These are phyloP conservation scores for Clathrus columnatus DNA, from an alignment of 768 basidiomycete species.

Conservation along the genomic window DNA sequence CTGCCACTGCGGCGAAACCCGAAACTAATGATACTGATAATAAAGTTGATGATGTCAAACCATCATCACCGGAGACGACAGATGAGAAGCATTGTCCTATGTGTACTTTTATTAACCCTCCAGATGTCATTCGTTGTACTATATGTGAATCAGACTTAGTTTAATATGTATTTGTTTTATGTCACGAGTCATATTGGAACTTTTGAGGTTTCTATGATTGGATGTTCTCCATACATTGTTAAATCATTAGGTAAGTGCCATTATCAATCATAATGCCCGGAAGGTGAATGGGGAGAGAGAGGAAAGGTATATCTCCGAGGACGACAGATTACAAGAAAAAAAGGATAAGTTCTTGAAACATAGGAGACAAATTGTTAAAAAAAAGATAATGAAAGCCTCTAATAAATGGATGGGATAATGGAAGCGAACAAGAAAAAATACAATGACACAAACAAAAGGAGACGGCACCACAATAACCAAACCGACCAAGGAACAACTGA, in stretches of 20 bases:
- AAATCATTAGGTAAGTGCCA: not conserved
- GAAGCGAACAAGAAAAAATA: not conserved
- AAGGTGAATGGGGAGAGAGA: not conserved
- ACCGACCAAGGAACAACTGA: not conserved
- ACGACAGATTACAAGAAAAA: constrained; percentile 1
- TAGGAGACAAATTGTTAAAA: not conserved
- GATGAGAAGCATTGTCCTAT: constrained; percentile 36
- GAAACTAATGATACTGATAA: constrained; percentile 13
- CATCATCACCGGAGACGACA: constrained; percentile 15
- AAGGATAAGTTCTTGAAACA: not conserved
- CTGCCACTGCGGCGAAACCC: constrained; percentile 7
- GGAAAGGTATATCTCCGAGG: not conserved
- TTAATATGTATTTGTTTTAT: not conserved
- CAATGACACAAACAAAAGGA: not conserved
- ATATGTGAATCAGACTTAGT: constrained; percentile 5
- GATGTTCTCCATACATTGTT: not conserved
- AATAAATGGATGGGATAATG: not conserved
- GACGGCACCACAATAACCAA: not conserved
- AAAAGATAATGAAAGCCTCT: not conserved
- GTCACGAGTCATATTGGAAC: no score
- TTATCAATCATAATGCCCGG: not conserved
- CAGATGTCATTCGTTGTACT: constrained; percentile 22
- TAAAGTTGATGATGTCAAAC: not conserved
- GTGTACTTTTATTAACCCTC: constrained; percentile 53
- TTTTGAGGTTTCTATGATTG: not conserved